Conservation (phyloP, 2,329 filamentous ascomycete species). For the Verticillium tricorpus region DNA sequence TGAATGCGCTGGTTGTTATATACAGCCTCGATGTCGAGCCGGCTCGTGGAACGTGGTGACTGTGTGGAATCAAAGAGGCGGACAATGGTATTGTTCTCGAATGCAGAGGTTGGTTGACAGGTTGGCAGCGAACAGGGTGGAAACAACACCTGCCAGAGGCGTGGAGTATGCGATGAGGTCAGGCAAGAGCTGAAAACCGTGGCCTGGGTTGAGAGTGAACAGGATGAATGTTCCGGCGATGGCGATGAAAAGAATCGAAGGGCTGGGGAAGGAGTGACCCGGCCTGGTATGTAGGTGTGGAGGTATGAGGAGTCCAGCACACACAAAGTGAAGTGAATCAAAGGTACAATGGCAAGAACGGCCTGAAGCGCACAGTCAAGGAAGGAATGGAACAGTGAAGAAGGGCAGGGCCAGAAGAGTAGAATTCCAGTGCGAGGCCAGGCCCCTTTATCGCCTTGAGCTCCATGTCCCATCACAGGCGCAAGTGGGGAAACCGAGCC, state of each 20-base stretch:
- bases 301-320: background rate
- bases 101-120: background rate
- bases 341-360: background rate
- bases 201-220: background rate
- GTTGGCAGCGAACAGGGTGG: background rate
- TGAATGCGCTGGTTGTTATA: background rate
- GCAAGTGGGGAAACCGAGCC: background rate
- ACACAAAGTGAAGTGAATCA: background rate
- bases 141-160: background rate
- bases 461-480: background rate
- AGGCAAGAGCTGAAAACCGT: background rate
- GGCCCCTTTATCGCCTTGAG: background rate
- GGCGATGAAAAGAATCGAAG: background rate
- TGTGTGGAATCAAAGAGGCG: background rate
- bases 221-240: background rate
- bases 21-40: constrained; percentile 1
- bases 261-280: constrained; percentile 2
- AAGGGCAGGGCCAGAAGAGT: background rate
- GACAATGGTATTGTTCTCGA: background rate
- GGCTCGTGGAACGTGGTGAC: constrained; percentile 4
- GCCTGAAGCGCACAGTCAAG: background rate
- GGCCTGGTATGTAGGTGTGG: background rate
- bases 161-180: background rate
- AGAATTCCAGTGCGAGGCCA: background rate
- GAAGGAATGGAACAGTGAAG: background rate